Evolutionary conservation across 164 flowering plant genomes (phyloP).

Genomic region (Magnolia sinica): DNA sequence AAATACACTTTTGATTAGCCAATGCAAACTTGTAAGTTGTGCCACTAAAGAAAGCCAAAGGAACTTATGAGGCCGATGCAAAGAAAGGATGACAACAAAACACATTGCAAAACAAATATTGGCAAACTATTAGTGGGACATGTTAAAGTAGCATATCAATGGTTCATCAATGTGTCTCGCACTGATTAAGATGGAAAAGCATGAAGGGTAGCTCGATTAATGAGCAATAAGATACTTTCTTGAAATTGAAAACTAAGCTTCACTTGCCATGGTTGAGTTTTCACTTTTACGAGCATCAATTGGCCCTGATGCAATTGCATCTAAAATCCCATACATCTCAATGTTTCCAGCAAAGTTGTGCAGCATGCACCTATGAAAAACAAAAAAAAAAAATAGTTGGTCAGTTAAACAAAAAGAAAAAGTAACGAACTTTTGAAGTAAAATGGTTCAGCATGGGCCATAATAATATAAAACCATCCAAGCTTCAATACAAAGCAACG

Average conservation of each 20-base stretch:
- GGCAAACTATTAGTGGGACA: too few species aligned
- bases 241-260: background rate
- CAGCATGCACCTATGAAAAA: constrained; percentile 67
- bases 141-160: too few species aligned
- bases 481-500: background rate
- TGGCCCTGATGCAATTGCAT: constrained; percentile 69
- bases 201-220: background rate
- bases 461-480: background rate
- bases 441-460: background rate
- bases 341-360: constrained; percentile 79
- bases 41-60: too few species aligned
- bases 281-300: constrained; percentile 61
- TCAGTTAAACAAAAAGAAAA: background rate
- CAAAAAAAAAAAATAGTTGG: background rate
- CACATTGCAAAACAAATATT: too few species aligned
- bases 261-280: constrained; percentile 71
- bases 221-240: background rate
- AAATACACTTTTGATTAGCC: too few species aligned
- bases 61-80: too few species aligned
- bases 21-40: too few species aligned
- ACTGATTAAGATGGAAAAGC: background rate
- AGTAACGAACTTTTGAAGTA: background rate
- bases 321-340: constrained; percentile 79
- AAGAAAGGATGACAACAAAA: too few species aligned
- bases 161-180: too few species aligned